These are phyloP conservation scores for Labyrinthula sp. DNA, from an alignment of 352 stramenopile species.

Conservation along the genomic window DNA sequence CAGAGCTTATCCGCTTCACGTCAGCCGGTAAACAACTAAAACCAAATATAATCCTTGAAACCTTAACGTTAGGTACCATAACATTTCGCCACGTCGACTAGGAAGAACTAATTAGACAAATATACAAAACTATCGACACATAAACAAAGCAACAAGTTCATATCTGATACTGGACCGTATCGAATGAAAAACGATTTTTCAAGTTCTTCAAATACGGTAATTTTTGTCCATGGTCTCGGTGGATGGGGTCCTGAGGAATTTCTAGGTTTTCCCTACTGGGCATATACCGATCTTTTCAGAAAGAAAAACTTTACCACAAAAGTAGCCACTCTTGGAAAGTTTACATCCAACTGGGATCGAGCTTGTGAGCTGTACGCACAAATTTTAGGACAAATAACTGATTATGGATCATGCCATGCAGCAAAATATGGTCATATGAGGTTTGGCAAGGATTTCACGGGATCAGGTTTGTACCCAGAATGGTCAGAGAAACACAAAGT, in stretches of 20 bases:
- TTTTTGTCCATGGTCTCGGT: constrained; percentile 34
- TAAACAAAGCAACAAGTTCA: too few species aligned
- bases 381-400: constrained; percentile 38
- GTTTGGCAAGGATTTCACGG: constrained; percentile 9
- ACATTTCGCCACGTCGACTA: too few species aligned
- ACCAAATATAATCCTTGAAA: too few species aligned
- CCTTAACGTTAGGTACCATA: too few species aligned
- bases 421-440: constrained; percentile 25
- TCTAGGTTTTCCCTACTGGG: constrained; percentile 36
- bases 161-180: too few species aligned
- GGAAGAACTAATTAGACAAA: too few species aligned
- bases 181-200: too few species aligned
- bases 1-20: too few species aligned
- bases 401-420: constrained; percentile 38
- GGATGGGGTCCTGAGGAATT: constrained; percentile 33
- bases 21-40: too few species aligned
- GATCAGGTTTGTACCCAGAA: neutral
- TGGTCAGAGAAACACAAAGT: constrained; percentile 23
- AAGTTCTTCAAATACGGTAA: constrained; percentile 16
- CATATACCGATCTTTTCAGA: constrained; percentile 37
- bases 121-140: too few species aligned
- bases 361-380: constrained; percentile 40
- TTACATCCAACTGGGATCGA: constrained; percentile 38
- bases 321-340: constrained; percentile 34
- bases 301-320: constrained; percentile 34